Percentiles rank a stretch among this genome's conserved stretches.
Evolutionary conservation across 495 filamentous ascomycete genomes (phyloP).

Genomic region (Aspergillus heteromorphus): DNA sequence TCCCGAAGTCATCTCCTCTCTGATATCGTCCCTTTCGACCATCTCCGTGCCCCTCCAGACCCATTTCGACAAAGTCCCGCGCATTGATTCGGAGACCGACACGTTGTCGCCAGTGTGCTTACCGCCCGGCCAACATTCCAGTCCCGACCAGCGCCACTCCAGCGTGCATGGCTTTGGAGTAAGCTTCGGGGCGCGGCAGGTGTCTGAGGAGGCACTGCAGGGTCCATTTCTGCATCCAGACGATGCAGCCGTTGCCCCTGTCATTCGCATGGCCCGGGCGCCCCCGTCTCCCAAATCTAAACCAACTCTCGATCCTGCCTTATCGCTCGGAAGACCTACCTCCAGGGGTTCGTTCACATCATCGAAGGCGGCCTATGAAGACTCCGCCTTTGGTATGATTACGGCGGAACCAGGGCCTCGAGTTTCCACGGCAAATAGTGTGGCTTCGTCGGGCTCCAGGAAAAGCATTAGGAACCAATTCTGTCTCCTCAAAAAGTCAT

Average conservation of each 20-base stretch:
- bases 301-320: constrained; percentile 11
- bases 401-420: constrained; percentile 38
- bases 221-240: constrained; percentile 55
- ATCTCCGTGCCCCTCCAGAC: constrained; percentile 72
- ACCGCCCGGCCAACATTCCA: constrained; percentile 28
- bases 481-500: constrained; percentile 30
- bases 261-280: constrained; percentile 80
- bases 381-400: constrained; percentile 38
- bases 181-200: constrained; percentile 58
- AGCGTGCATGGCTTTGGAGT: constrained; percentile 58
- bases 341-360: constrained; percentile 40
- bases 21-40: constrained; percentile 86
- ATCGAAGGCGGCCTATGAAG: constrained; percentile 28
- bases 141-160: constrained; percentile 19
- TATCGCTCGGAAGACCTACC: constrained; percentile 25
- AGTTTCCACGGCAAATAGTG: constrained; percentile 33
- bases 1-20: constrained; percentile 86
- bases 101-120: constrained; percentile 44
- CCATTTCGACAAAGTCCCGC: constrained; percentile 63
- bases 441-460: constrained; percentile 38
- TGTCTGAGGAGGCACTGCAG: constrained; percentile 28
- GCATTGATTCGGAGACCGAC: constrained; percentile 41
- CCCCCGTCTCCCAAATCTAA: constrained; percentile 61
- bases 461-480: constrained; percentile 36
- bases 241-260: constrained; percentile 74